Evolutionary conservation across 306 rosid species (phyloP).

Genomic region (Datisca glomerata): DNA sequence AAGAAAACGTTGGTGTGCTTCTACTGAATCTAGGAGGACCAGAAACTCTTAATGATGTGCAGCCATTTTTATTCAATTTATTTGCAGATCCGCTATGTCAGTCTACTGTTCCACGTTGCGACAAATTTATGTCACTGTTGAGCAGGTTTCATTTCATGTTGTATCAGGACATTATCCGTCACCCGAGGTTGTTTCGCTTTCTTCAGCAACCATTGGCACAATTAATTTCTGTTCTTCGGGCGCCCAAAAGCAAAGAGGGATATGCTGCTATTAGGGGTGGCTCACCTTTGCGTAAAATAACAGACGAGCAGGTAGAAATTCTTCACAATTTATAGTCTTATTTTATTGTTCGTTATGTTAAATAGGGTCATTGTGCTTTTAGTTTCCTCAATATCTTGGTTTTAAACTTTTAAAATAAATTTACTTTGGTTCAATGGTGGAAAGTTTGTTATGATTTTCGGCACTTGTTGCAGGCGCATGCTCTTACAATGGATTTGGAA

Average conservation of each 20-base stretch:
- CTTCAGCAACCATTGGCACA: slow-evolving; percentile 81
- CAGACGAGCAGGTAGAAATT: slow-evolving; percentile 75
- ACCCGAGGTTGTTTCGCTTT: slow-evolving; percentile 77
- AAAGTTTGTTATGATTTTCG: slow-evolving; percentile 9
- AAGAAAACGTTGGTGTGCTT: slow-evolving; percentile 89
- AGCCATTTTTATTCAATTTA: slow-evolving; percentile 85
- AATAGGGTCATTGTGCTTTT: not conserved
- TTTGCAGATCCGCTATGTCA: slow-evolving; percentile 87
- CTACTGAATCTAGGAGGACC: slow-evolving; percentile 98
- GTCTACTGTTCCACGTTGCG: not conserved
- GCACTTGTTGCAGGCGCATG: slow-evolving; percentile 56
- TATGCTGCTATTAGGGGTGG: slow-evolving; percentile 99
- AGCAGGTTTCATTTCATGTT: slow-evolving; percentile 5
- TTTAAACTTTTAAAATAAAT: not conserved
- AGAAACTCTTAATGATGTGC: slow-evolving; percentile 86
- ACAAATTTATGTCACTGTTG: not conserved
- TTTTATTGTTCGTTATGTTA: not conserved
- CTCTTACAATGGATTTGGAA: slow-evolving; percentile 71
- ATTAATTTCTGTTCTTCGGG: slow-evolving; percentile 73
- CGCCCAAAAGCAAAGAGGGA: slow-evolving; percentile 96
- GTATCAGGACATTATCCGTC: slow-evolving; percentile 84
- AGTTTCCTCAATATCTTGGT: not conserved
- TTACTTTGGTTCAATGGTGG: slow-evolving; percentile 7
- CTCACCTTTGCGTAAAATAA: slow-evolving; percentile 92
- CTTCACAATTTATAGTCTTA: not conserved